These are phyloP conservation scores for Pigoraptor vietnamica DNA, from an alignment of 78 protist genomes.

Conservation along the genomic window DNA sequence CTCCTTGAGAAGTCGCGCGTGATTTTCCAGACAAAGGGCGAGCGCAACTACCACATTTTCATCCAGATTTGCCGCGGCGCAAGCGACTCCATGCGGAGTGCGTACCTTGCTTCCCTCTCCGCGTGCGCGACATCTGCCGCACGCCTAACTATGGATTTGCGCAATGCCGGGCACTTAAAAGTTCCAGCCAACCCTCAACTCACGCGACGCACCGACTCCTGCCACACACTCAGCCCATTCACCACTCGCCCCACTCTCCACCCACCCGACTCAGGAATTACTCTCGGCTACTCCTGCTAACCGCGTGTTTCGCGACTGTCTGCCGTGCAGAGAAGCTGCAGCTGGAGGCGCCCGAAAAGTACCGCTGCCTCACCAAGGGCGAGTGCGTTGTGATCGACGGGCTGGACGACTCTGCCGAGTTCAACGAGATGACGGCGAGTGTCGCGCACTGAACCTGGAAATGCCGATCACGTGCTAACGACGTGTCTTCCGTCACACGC, in stretches of 20 bases:
- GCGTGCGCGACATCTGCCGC: not conserved
- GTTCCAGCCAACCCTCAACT: too few species aligned
- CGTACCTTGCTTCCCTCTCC: not conserved
- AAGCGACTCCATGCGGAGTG: not conserved
- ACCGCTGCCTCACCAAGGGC: slow-evolving; percentile 49
- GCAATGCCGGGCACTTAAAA: too few species aligned
- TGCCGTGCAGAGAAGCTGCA: not conserved
- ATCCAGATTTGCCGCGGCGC: slow-evolving; percentile 59
- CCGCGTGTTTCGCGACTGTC: not conserved
- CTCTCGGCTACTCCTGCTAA: too few species aligned
- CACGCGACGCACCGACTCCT: too few species aligned
- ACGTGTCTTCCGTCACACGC: too few species aligned
- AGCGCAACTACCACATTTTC: slow-evolving; percentile 90
- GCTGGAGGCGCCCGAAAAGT: slow-evolving; percentile 45
- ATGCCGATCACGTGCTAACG: not conserved
- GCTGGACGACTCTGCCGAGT: not conserved
- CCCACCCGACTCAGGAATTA: too few species aligned
- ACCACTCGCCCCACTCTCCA: too few species aligned
- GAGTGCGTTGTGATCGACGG: slow-evolving; percentile 14
- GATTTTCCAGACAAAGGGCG: slow-evolving; percentile 63
- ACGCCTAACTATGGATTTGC: too few species aligned
- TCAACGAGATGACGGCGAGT: slow-evolving; percentile 19
- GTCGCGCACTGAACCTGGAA: not conserved
- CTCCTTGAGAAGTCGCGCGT: slow-evolving; percentile 62
- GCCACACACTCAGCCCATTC: too few species aligned